phyloP scores from a whole-genome alignment of 2,329 filamentous ascomycete genomes.

The Hyphodiscus sp. region DNA sequence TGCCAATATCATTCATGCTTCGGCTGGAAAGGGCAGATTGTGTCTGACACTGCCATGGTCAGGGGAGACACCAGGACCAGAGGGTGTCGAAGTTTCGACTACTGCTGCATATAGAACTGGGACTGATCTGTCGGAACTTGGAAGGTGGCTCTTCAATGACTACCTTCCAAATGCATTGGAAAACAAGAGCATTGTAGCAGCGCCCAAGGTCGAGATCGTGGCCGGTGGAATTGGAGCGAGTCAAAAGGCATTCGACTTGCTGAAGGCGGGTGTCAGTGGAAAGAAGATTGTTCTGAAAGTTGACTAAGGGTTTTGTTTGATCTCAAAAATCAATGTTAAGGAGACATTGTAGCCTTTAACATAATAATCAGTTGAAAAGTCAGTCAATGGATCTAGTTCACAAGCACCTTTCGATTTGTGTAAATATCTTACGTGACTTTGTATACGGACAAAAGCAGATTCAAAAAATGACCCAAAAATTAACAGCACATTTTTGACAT shows the following conservation, averaged over 20 bases:
- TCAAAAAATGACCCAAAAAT: too few relatives aligned
- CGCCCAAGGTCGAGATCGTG: conserved; percentile 13
- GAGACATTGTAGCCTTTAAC: background rate
- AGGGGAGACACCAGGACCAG: background rate
- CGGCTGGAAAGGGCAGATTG: conserved; percentile 6
- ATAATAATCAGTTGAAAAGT: background rate
- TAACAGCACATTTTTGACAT: too few relatives aligned
- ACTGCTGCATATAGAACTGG: background rate
- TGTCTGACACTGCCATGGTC: conserved; percentile 3
- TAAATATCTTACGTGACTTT: too few relatives aligned
- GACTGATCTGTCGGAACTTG: conserved; percentile 5
- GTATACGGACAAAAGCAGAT: too few relatives aligned
- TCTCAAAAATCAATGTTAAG: background rate
- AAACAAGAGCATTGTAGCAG: conserved; percentile 8
- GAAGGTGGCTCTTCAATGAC: conserved; percentile 14
- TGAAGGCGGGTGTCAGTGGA: conserved; percentile 16
- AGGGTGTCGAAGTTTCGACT: conserved; percentile 7
- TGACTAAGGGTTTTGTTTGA: background rate
- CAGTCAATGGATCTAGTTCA: background rate
- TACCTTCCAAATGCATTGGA: conserved; percentile 9
- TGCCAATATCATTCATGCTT: conserved; percentile 5
- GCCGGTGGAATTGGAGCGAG: conserved; percentile 8
- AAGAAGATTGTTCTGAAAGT: conserved; percentile 16
- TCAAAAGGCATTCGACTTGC: conserved; percentile 8
- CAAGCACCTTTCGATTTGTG: too few relatives aligned